phyloP scores from a whole-genome alignment of 1,139 yeast genomes.

The Candida anutae region DNA sequence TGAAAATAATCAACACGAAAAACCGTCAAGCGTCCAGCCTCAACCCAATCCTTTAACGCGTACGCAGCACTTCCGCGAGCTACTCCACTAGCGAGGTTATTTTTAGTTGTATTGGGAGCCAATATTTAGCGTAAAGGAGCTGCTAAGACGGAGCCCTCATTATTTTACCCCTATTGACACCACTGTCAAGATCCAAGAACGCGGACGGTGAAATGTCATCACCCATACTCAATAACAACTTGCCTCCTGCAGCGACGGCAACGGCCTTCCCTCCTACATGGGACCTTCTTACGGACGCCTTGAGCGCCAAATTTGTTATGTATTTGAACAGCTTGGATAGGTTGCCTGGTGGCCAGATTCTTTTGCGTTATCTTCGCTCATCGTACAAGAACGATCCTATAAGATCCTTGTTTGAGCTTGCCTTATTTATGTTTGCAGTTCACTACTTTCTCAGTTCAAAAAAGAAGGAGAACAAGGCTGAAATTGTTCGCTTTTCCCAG shows the following conservation, averaged over 20 bases:
- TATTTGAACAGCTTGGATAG: constrained; percentile 30
- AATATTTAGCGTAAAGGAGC: no score
- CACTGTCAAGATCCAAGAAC: no score
- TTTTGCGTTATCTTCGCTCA: constrained; percentile 72
- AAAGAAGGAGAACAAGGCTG: constrained; percentile 70
- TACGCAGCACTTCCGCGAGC: no score
- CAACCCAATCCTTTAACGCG: no score
- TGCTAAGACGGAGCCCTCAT: no score
- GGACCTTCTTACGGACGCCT: constrained; percentile 28
- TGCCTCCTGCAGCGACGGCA: constrained; percentile 2
- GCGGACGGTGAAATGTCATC: no score
- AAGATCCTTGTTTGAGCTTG: constrained; percentile 74
- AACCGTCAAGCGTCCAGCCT: no score
- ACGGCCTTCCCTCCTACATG: constrained; percentile 25
- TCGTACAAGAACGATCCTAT: constrained; percentile 93
- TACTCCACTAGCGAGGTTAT: no score
- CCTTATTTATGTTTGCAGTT: constrained; percentile 75
- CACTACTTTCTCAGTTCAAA: constrained; percentile 78
- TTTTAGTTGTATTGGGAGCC: no score
- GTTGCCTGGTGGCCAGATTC: constrained; percentile 76
- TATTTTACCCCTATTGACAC: no score
- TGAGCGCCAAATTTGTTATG: constrained; percentile 27
- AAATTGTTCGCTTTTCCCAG: constrained; percentile 54
- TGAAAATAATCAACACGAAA: no score
- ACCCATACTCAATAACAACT: no score